Conservation (phyloP, 352 stramenopile genomes). For the Globisporangium ultimum region DNA sequence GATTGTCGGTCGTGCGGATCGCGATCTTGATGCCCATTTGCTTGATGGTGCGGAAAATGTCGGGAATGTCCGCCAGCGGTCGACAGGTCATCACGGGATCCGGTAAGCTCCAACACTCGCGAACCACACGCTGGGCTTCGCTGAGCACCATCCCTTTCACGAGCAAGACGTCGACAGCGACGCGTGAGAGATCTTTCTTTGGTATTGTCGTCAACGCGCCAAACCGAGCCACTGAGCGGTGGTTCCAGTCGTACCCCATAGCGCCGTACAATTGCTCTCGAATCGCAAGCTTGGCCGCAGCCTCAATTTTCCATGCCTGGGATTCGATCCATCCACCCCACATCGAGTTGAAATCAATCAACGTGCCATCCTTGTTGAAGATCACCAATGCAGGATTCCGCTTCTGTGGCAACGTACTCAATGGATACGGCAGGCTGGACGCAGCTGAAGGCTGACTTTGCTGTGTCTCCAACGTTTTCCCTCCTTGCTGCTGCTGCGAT, state of each 20-base stretch:
- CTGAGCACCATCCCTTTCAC: constrained; percentile 16
- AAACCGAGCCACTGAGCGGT: constrained; percentile 21
- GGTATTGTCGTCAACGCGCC: constrained; percentile 28
- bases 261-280: constrained; percentile 28
- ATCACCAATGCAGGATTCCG: constrained; percentile 28
- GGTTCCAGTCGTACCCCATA: constrained; percentile 33
- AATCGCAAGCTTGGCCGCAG: constrained; percentile 20
- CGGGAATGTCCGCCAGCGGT: constrained; percentile 24
- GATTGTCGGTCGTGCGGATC: constrained; percentile 42
- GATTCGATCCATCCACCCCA: constrained; percentile 41
- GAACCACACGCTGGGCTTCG: constrained; percentile 16
- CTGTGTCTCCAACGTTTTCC: background rate
- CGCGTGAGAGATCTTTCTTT: constrained; percentile 25
- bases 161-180: constrained; percentile 27
- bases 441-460: background rate
- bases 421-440: background rate
- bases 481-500: background rate
- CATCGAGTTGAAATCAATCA: constrained; percentile 49
- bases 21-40: constrained; percentile 48
- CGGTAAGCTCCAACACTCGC: constrained; percentile 26
- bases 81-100: constrained; percentile 23
- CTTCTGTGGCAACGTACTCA: constrained; percentile 7
- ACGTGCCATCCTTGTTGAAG: constrained; percentile 46
- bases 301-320: constrained; percentile 32
- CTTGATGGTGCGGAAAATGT: constrained; percentile 31